These are phyloP conservation scores for Chaetoceros muelleri DNA, from an alignment of 108 stramenopile genomes.

Conservation along the genomic window DNA sequence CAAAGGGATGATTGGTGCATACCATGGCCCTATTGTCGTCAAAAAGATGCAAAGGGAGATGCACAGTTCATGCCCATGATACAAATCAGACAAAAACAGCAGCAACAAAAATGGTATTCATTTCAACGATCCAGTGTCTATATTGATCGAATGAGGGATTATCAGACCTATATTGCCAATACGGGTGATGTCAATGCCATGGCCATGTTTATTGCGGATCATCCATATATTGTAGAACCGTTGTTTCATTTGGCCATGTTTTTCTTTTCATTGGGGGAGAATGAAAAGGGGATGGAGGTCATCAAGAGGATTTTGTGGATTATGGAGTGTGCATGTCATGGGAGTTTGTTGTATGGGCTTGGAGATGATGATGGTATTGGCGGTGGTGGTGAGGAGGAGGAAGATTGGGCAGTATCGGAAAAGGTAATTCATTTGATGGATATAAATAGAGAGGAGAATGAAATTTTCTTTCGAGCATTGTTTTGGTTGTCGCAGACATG, in stretches of 20 bases:
- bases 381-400: too few species aligned
- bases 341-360: slow-evolving; percentile 26
- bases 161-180: slow-evolving; percentile 13
- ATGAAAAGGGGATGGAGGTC: slow-evolving; percentile 39
- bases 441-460: slow-evolving; percentile 31
- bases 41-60: slow-evolving; percentile 4
- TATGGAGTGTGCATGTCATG: slow-evolving; percentile 45
- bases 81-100: not conserved
- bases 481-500: slow-evolving; percentile 49
- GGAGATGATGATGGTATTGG: slow-evolving; percentile 1
- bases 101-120: slow-evolving; percentile 38
- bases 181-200: slow-evolving; percentile 64
- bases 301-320: slow-evolving; percentile 50
- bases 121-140: slow-evolving; percentile 60
- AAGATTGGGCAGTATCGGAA: too few species aligned
- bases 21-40: slow-evolving; percentile 67
- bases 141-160: slow-evolving; percentile 26
- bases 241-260: slow-evolving; percentile 55
- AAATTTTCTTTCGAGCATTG: slow-evolving; percentile 39
- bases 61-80: not conserved
- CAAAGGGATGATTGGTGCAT: slow-evolving; percentile 5
- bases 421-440: slow-evolving; percentile 62
- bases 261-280: slow-evolving; percentile 59
- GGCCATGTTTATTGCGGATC: slow-evolving; percentile 64
- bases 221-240: slow-evolving; percentile 58